phyloP scores from a whole-genome alignment of 2,329 filamentous ascomycete species.

The Aschersonia sp. region DNA sequence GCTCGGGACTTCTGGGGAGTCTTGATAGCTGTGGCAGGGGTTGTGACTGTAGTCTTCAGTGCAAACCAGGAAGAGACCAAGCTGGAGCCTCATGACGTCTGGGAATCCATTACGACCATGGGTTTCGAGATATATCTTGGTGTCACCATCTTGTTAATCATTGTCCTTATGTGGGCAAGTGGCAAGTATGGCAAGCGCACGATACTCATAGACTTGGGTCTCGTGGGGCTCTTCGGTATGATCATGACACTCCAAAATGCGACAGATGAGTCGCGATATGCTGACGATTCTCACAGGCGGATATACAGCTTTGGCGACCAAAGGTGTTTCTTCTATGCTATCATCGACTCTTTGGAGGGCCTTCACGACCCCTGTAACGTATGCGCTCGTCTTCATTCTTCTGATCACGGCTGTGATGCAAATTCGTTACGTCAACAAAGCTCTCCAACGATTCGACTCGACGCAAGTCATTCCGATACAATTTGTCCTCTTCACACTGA shows the following conservation, averaged over 20 bases:
- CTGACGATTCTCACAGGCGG: constrained; percentile 42
- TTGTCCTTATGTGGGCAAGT: constrained; percentile 67
- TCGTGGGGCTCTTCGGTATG: constrained; percentile 85
- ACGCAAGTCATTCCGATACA: constrained; percentile 97
- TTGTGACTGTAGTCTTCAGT: constrained; percentile 84
- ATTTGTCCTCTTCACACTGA: constrained; percentile 92
- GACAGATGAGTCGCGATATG: neutral
- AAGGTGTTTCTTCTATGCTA: constrained; percentile 88
- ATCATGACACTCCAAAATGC: constrained; percentile 4
- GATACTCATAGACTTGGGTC: constrained; percentile 81
- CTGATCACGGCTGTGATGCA: constrained; percentile 84
- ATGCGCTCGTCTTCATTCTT: constrained; percentile 66
- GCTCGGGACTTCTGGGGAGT: constrained; percentile 78
- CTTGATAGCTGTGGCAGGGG: constrained; percentile 70
- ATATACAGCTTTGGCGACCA: constrained; percentile 93
- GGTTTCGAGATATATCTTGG: constrained; percentile 86
- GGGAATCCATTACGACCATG: constrained; percentile 72
- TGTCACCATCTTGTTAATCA: constrained; percentile 60
- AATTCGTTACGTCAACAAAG: constrained; percentile 86
- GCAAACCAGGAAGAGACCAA: constrained; percentile 82
- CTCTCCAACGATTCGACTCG: constrained; percentile 83
- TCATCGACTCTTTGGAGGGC: constrained; percentile 81
- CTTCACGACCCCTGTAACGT: constrained; percentile 84
- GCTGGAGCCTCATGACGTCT: constrained; percentile 79
- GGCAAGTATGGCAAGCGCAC: constrained; percentile 70